These are phyloP conservation scores for Aspergillus oerlinghausenensis DNA, from an alignment of 2,329 filamentous ascomycete genomes.

Conservation along the genomic window DNA sequence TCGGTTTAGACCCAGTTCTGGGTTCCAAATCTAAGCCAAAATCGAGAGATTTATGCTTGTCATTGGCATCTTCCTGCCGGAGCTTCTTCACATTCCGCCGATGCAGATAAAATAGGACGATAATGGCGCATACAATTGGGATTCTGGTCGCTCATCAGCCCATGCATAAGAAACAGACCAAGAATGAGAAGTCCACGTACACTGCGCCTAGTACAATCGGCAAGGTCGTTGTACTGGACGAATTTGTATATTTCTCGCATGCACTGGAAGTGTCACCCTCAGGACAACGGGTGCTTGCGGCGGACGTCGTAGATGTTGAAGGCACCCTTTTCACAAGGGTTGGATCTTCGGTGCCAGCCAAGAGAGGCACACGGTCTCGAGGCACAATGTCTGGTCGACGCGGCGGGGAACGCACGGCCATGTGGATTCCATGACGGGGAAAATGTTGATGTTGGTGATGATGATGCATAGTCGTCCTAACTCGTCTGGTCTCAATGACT, in stretches of 20 bases:
- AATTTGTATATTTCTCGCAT: slow-evolving; percentile 58
- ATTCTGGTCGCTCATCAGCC: slow-evolving; percentile 55
- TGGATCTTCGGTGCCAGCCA: slow-evolving; percentile 17
- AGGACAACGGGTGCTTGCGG: slow-evolving; percentile 13
- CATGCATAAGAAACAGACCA: background rate
- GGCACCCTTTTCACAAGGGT: slow-evolving; percentile 27
- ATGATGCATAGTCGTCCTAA: slow-evolving; percentile 20
- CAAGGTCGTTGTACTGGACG: slow-evolving; percentile 53
- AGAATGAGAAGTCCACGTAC: slow-evolving; percentile 49
- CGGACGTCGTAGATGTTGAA: slow-evolving; percentile 13
- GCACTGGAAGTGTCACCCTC: slow-evolving; percentile 20
- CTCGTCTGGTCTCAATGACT: background rate
- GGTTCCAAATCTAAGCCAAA: slow-evolving; percentile 68
- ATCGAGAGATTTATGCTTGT: slow-evolving; percentile 86
- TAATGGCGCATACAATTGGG: slow-evolving; percentile 63
- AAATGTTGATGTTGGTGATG: slow-evolving; percentile 20
- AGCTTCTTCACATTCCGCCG: slow-evolving; percentile 70
- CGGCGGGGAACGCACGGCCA: slow-evolving; percentile 17
- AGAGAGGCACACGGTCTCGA: slow-evolving; percentile 18
- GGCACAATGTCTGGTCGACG: slow-evolving; percentile 25
- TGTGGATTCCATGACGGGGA: slow-evolving; percentile 22
- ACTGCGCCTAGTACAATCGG: slow-evolving; percentile 65
- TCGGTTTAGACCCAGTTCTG: slow-evolving; percentile 44
- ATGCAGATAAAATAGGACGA: slow-evolving; percentile 72
- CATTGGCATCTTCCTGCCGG: slow-evolving; percentile 71